These are phyloP conservation scores for Psilocybe subaeruginosa DNA, from an alignment of 768 basidiomycete genomes.

Conservation along the genomic window DNA sequence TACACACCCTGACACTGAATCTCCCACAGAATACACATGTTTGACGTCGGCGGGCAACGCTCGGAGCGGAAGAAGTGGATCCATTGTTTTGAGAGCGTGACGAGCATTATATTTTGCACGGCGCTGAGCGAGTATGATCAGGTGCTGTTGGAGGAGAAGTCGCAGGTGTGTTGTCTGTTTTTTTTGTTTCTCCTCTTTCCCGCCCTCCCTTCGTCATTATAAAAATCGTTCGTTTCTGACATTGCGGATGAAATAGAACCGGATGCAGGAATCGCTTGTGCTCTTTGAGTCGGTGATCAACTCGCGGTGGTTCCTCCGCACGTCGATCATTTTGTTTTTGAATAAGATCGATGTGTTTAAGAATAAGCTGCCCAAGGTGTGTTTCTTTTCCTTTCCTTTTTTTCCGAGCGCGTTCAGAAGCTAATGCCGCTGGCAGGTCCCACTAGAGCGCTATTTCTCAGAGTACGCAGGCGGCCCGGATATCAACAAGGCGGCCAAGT, in stretches of 20 bases:
- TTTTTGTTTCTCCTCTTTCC: slow-evolving; percentile 1
- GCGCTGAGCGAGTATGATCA: slow-evolving; percentile 79
- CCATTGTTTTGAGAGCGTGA: slow-evolving; percentile 55
- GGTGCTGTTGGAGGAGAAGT: slow-evolving; percentile 68
- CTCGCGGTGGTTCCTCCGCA: slow-evolving; percentile 90
- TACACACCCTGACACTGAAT: not conserved
- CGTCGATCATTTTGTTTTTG: slow-evolving; percentile 88
- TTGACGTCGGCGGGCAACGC: slow-evolving; percentile 80
- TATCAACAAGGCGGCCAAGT: slow-evolving; percentile 94
- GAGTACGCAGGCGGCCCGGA: slow-evolving; percentile 90
- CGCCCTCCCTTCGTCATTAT: not conserved
- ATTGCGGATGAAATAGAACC: slow-evolving; percentile 64
- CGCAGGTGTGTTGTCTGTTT: slow-evolving; percentile 45
- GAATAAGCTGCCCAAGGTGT: slow-evolving; percentile 70
- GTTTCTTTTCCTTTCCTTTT: too few relatives aligned
- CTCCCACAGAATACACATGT: slow-evolving; percentile 59
- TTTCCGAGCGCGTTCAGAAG: too few relatives aligned
- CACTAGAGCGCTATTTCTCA: slow-evolving; percentile 79
- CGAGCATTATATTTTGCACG: slow-evolving; percentile 72
- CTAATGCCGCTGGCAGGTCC: slow-evolving; percentile 41
- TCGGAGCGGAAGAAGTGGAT: slow-evolving; percentile 85
- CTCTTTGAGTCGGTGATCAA: slow-evolving; percentile 52
- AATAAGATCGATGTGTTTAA: slow-evolving; percentile 96
- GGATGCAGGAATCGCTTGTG: slow-evolving; percentile 90
- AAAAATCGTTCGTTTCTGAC: slow-evolving; percentile 21